A percentile compares a stretch with the other conserved stretches of the same genome.
Conservation (phyloP, 176 grass and related monocot species). For the Poa pratensis region DNA sequence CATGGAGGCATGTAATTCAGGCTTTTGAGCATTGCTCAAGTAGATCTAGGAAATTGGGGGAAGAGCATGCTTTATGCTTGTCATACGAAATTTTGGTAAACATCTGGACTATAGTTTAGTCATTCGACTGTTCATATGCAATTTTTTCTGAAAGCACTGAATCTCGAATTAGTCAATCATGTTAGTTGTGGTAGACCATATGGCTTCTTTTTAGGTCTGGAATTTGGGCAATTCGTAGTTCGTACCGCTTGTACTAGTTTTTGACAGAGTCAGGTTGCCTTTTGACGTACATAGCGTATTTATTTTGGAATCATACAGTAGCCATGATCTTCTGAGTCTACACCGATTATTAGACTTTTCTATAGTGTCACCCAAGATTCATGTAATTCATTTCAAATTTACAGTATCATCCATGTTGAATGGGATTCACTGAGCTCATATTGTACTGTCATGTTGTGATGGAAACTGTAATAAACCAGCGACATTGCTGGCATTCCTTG, state of each 20-base stretch:
- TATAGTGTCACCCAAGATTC: constrained; percentile 3
- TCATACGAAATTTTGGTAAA: constrained; percentile 48
- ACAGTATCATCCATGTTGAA: constrained; percentile 12
- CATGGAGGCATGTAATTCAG: constrained; percentile 5
- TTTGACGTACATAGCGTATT: not conserved
- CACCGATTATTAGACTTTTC: not conserved
- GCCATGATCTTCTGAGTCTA: not conserved
- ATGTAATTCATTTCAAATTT: not conserved
- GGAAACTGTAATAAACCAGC: not conserved
- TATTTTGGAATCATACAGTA: not conserved
- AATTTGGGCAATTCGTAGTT: not conserved
- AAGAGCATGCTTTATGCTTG: constrained; percentile 44
- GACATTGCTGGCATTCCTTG: not conserved
- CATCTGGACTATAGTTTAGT: constrained; percentile 44
- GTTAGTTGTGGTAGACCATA: constrained; percentile 6
- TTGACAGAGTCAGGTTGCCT: not conserved
- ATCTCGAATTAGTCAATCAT: constrained; percentile 13
- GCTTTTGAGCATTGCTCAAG: constrained; percentile 32
- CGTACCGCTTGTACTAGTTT: not conserved
- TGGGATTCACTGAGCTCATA: not conserved
- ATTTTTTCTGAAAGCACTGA: constrained; percentile 2
- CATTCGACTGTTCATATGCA: constrained; percentile 43
- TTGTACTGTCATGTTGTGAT: not conserved
- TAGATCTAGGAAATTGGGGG: constrained; percentile 20
- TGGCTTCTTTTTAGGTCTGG: not conserved